Evolutionary conservation across 2,329 filamentous ascomycete genomes (phyloP).

Genomic region (Trichophyton verrucosum): DNA sequence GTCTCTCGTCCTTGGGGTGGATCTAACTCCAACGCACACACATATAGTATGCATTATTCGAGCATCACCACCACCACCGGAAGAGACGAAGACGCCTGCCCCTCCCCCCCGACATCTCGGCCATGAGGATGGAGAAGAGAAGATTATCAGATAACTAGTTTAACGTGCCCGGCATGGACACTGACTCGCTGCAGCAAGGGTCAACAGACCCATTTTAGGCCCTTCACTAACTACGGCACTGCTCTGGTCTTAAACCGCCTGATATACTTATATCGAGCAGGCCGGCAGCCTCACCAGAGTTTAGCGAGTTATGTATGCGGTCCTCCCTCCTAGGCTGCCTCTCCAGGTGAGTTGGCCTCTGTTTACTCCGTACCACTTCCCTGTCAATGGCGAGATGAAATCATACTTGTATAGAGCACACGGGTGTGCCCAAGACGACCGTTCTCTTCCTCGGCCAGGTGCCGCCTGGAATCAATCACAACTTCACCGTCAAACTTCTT

Average conservation of each 20-base stretch:
- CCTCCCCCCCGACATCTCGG: neutral
- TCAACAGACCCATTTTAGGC: neutral
- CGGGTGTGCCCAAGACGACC: neutral
- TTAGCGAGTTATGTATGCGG: too few species aligned
- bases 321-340: too few species aligned
- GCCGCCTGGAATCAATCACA: neutral
- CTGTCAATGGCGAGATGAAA: too few species aligned
- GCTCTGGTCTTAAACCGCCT: neutral
- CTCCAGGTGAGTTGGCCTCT: too few species aligned
- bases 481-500: neutral
- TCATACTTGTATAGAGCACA: too few species aligned
- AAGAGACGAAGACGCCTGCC: too few species aligned
- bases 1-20: neutral
- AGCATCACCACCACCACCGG: neutral
- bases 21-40: neutral
- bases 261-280: neutral
- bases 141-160: neutral
- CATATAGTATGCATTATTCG: too few species aligned
- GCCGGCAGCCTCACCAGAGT: too few species aligned
- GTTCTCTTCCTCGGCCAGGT: neutral
- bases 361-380: too few species aligned
- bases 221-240: neutral
- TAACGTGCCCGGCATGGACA: neutral
- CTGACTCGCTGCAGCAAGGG: neutral
- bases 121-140: neutral